Percentiles rank a stretch among this genome's conserved stretches.
phyloP scores from a whole-genome alignment of 176 grass and related monocot genomes.

The Aegilops bicornis region DNA sequence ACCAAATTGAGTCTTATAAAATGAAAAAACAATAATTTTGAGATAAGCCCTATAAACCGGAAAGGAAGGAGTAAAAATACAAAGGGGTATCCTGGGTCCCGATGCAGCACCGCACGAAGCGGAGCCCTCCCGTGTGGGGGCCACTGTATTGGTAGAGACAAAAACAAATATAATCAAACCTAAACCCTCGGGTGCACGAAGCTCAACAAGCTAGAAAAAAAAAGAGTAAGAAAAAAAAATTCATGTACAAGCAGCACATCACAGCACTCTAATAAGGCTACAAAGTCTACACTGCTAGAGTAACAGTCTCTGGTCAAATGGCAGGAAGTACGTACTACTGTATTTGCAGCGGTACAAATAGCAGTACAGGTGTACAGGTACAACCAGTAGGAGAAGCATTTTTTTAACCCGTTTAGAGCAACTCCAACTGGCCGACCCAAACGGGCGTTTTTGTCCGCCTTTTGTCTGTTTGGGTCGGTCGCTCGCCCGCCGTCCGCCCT shows the following conservation, averaged over 20 bases:
- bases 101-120: background rate
- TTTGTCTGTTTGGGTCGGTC: too few species aligned
- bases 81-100: too few species aligned
- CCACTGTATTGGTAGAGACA: constrained; percentile 13
- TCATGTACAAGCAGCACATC: background rate
- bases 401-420: too few species aligned
- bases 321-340: constrained; percentile 16
- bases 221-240: background rate
- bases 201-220: background rate
- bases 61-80: too few species aligned
- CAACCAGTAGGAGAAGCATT: background rate
- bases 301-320: constrained; percentile 17
- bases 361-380: background rate
- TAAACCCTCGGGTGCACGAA: background rate
- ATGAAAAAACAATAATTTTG: too few species aligned
- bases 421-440: too few species aligned
- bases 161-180: constrained; percentile 24
- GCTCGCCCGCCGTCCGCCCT: too few species aligned
- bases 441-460: too few species aligned
- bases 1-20: too few species aligned
- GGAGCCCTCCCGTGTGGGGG: background rate
- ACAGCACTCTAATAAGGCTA: background rate
- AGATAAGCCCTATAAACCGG: too few species aligned
- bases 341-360: background rate
- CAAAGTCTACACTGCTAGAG: background rate